A percentile compares a stretch with the other conserved stretches of the same genome.
phyloP scores from a whole-genome alignment of 768 basidiomycete genomes.

The Hygrocybe punicea region DNA sequence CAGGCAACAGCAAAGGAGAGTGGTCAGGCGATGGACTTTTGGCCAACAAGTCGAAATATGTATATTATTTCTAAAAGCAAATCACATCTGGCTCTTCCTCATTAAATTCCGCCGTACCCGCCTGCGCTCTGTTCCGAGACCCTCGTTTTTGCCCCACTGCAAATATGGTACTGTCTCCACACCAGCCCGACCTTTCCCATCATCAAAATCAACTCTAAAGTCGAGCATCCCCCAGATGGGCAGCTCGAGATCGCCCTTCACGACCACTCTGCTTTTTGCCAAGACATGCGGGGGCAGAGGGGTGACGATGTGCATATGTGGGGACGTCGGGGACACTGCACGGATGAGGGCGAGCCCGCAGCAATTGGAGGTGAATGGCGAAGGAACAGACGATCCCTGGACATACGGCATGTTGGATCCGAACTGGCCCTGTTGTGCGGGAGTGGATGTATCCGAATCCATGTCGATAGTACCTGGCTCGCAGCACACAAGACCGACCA shows the following conservation, averaged over 20 bases:
- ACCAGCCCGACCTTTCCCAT: slow-evolving; percentile 44
- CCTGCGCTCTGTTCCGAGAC: slow-evolving; percentile 67
- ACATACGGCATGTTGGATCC: slow-evolving; percentile 49
- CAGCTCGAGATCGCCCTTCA: slow-evolving; percentile 86
- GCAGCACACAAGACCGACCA: slow-evolving; percentile 71
- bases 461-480: slow-evolving; percentile 42
- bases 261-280: slow-evolving; percentile 44
- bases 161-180: slow-evolving; percentile 67
- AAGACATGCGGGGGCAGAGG: slow-evolving; percentile 59
- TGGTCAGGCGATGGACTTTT: too few species aligned
- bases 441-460: slow-evolving; percentile 9
- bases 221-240: slow-evolving; percentile 88
- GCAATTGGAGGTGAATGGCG: slow-evolving; percentile 59
- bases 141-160: slow-evolving; percentile 69
- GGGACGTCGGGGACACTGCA: slow-evolving; percentile 37
- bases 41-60: too few species aligned
- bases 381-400: slow-evolving; percentile 52
- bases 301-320: slow-evolving; percentile 73
- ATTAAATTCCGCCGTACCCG: slow-evolving; percentile 82
- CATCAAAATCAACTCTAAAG: slow-evolving; percentile 39
- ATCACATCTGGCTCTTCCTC: slow-evolving; percentile 70
- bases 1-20: too few species aligned
- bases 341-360: slow-evolving; percentile 79
- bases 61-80: too few species aligned
- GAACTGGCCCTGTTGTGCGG: background rate